Conservation (phyloP, 2,329 filamentous ascomycete genomes). For the Aspergillus sp. region DNA sequence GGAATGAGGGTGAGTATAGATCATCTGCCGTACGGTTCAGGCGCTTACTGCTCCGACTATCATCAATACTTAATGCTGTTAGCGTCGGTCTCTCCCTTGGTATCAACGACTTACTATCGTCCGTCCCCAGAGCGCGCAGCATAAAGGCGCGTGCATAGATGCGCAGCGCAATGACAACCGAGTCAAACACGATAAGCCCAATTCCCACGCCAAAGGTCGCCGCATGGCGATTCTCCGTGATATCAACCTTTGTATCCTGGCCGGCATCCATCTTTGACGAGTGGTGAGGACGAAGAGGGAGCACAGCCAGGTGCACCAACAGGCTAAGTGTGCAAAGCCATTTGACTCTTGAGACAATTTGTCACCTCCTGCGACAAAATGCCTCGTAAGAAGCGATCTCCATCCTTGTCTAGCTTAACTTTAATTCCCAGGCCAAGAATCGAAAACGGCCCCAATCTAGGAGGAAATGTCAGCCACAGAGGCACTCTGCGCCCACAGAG, state of each 20-base stretch:
- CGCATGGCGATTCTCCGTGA: neutral
- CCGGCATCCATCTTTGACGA: too few relatives aligned
- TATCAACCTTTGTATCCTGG: neutral
- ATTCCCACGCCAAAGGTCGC: neutral
- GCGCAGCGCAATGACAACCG: neutral
- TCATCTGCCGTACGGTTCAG: too few relatives aligned
- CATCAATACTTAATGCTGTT: neutral
- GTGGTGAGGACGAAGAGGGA: neutral
- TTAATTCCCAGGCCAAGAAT: too few relatives aligned
- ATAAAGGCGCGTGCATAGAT: conserved; percentile 1
- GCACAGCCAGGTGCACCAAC: neutral
- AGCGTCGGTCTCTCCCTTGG: neutral
- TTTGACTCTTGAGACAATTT: too few relatives aligned
- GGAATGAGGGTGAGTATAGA: too few relatives aligned
- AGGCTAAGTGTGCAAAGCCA: too few relatives aligned
- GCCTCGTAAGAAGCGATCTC: too few relatives aligned
- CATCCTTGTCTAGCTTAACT: too few relatives aligned
- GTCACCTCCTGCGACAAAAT: too few relatives aligned
- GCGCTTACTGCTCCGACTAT: neutral
- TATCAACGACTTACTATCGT: neutral
- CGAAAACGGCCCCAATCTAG: too few relatives aligned
- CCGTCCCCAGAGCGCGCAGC: neutral
- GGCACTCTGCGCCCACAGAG: too few relatives aligned
- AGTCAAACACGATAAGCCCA: neutral
- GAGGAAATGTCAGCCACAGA: too few relatives aligned